Base-by-base conservation (phyloP, 1,284 basidiomycete species). In the Pyrrhoderma lamaoense region DNA sequence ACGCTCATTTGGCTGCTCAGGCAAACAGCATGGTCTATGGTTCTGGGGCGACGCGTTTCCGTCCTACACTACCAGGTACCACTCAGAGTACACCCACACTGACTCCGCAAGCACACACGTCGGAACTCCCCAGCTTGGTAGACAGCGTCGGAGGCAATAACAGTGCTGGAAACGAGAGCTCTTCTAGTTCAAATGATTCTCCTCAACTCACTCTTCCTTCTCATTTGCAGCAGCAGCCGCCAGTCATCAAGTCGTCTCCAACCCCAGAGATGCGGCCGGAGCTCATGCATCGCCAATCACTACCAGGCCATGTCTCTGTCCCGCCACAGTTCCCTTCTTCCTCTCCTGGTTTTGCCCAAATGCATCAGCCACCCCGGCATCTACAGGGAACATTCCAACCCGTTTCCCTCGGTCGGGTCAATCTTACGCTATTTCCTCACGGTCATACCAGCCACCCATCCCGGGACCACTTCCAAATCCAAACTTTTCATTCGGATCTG, bases 401-500 rank as follows among this genome's bases (percentile, higher is more conserved):
- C 52, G 52, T 65, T 70, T 36, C 62, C 64, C 63, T 36, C 66
- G 72, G 38, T 67, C 77, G 53, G 71, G 74, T 48, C 68, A 68
- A 16, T 62, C 73, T 14, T 82, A 74, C 59, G 67, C 74, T 8
- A 64, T 77, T 51, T 71, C 76, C 13, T 62, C 74, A 25, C 76
- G 82, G 31, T 60, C 69, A 3, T 62, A 80, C 23, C 62, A 71
- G 0, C 72, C 79, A 2, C 79, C 79, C 8, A 74, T 81, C 44
- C 79, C 82, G 4, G 85, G 84, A 0, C 84, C 85, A 4, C 70
- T 86, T n/a, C 85, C 84, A 3, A 72, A 74, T 7, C 78, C 80
- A 25, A 74, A 74, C 59, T 87, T 79, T 68, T 79, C 79, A 39
- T 87, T 87, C 59, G 84, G 84, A 55, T 70, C 75, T 1, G 66